Base-by-base conservation (phyloP, 257 asterid species). In the Ilex asprella region DNA sequence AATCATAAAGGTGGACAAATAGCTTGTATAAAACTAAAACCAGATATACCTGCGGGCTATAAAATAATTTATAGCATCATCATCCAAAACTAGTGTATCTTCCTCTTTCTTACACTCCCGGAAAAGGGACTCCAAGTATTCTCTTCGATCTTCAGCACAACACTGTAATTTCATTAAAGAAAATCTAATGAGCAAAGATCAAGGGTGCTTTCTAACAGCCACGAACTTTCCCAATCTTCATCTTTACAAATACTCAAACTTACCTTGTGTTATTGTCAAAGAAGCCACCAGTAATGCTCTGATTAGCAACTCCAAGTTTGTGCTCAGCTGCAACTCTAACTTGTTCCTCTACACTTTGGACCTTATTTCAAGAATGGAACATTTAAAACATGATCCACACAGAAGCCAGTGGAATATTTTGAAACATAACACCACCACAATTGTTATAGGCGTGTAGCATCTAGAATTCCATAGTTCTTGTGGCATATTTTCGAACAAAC, bases 271-370 rank as follows among this genome's bases (percentile, higher is more conserved):
- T 89, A 55, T 93, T 93, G 79, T 93, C 97, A 67, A 93, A 93
- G 82, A 93, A 93, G 0, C 99, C 99, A 74, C 97, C 99, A 78
- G 99, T 93, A 69, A 93, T 93, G 82, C 99, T 93, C 79, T 93
- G 99, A 77, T 93, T 93, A 41, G 99, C 99, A 72, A 93, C 97
- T 74, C 99, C 99, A 69, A 93, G 99, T 81, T 93, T 93, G 84
- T 93, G 99, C 79, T 93, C 99, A 47, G 99, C 99, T 27, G 99
- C 81, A 68, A 97, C 99, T 72, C 99, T 84, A 70, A 93, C 99
- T 81, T 93, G 97, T 75, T 93, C 99, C 85, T 93, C 99, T 80
- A 93, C 99, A 15, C 95, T 85, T 84, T 93, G 77, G 67, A 93
- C 97, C 99, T 93, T 55, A 72, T 63, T 65, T 62, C 63, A 62